Evolutionary conservation across 768 basidiomycete species (phyloP), one percentile per base, ranked within the genome.

Genomic region (Lentinula boryana): DNA sequence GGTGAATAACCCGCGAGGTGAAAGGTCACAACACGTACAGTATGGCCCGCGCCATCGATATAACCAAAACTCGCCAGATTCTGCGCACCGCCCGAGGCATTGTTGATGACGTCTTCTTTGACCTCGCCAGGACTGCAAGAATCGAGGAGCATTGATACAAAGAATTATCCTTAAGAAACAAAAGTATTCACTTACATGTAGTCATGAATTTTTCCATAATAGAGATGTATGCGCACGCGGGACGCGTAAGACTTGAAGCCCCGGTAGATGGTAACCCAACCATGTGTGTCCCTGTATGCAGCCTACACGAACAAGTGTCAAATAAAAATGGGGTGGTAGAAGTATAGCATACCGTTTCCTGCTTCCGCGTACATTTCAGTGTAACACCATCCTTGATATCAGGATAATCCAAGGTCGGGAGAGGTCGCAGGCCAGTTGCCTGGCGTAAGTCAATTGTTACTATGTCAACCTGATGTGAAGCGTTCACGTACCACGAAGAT

Each of bases 151-250:
- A 40, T 27, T 13, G 23, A 21, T 21, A 31, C 23, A 8, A 16
- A 16, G 16, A 21, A 23, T 55, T n/a, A 36, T 10, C 10, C 21
- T 33, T 32, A 2, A n/a, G 23, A 9, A 33, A 16, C 4, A 27
- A 18, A 36, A 27, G 6, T 7, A 21, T 44, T 21, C 38, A 66
- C 75, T 43, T 63, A 79, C 78, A 79, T 48, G 61, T 76, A 75
- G 61, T 83, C 81, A 58, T 80, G 71, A 6, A 76, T 72, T 0
- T 68, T 75, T 18, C 80, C 82, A 61, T 78, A 81, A 40, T 82
- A 75, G 32, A 82, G 60, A 62, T 84, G 81, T 1, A 76, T 72
- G 0, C 78, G 78, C 4, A 76, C 50, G 3, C 68, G 69, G 51
- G 68, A 65, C 18, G 74, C 74, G 23, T 77, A 62, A 10, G 63